Base-by-base conservation (phyloP, 768 basidiomycete genomes). In the Boletellus sp. region DNA sequence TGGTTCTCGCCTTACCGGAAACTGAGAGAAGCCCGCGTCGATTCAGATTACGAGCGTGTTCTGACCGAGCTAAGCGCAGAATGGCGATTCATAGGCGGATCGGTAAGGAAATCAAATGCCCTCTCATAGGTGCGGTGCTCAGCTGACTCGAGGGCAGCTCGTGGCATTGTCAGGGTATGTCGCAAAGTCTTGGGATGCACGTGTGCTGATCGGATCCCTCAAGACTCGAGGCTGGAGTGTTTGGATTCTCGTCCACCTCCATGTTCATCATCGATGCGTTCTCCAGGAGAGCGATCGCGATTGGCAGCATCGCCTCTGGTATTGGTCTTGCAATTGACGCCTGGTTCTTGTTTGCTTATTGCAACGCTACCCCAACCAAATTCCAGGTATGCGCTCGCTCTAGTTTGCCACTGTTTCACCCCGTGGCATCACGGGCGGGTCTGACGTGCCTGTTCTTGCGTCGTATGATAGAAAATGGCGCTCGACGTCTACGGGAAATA, bases 331-430 rank as follows among this genome's bases (percentile, higher is more conserved):
- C 78, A 6, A 75, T 77, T 47, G 79, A 80, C 42, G 76, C 79
- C 0, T 88, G 84, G 83, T 82, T 87, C 64, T 63, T 87, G 19
- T 65, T 89, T 5, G 70, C 72, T 2, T 90, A 88, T 62, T 75
- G 70, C 53, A 80, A 80, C 65, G 74, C 70, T 4, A 74, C 78
- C 47, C 54, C 76, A 0, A 55, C 65, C 0, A 81, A 77, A 12
- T 84, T 85, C 56, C 73, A 77, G 48, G 85, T 83, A 50, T 33
- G 77, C n/a, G 4, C 20, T 34, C 15, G 28, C 7, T 8, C 28
- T 2, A 2, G 28, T 13, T 26, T 10, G 8, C 10, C 9, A 5
- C 20, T 17, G 17, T 13, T 36, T 15, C 20, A 39, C 28, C 7
- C 7, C 28, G 7, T 28, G 28, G 28, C 7, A 10, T 8, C 4